Base-by-base conservation (phyloP, 306 rosid species). In the Vigna nakashimae region DNA sequence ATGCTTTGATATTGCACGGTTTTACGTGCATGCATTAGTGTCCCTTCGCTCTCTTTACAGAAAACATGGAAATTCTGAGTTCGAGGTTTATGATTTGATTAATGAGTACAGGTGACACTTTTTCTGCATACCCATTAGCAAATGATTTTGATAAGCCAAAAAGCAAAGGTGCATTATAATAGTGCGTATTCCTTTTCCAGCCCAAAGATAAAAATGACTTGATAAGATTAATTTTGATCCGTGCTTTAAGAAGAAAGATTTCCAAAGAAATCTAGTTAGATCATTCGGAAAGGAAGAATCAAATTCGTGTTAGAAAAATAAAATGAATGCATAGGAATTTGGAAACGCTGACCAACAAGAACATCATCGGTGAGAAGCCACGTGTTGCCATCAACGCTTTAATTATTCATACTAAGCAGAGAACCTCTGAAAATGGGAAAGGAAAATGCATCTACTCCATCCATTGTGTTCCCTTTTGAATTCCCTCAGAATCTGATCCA, bases 401-500 rank as follows among this genome's bases (percentile, higher is more conserved):
- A 22, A 72, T 57, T 68, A 42, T 24, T 38, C 40, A 63, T 65
- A 20, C 65, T 34, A 48, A 75, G 38, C 11, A 75, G 52, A 80
- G 84, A 83, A 87, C 85, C 85, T 83, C 52, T 71, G 43, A 75
- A 72, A 74, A 80, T 64, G 77, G 81, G 34, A 82, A 75, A 73
- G 30, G 79, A 30, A 55, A 75, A 40, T 42, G 74, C 70, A 86
- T 86, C 82, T 57, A 10, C 50, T 77, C 84, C 89, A 83, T 86
- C 74, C 71, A 78, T 83, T 83, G 82, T 80, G 79, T 69, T 73
- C 83, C 56, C 65, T 83, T 64, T 85, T 68, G 55, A 85, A 76
- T 77, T 81, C 71, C 52, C 28, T 0, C 3, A 75, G 86, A 59
- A 88, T 85, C 84, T 87, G 83, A 83, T 84, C 88, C 89, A 86